phyloP scores from a whole-genome alignment of 208 protist species.

The Trichomonas vaginalis region DNA sequence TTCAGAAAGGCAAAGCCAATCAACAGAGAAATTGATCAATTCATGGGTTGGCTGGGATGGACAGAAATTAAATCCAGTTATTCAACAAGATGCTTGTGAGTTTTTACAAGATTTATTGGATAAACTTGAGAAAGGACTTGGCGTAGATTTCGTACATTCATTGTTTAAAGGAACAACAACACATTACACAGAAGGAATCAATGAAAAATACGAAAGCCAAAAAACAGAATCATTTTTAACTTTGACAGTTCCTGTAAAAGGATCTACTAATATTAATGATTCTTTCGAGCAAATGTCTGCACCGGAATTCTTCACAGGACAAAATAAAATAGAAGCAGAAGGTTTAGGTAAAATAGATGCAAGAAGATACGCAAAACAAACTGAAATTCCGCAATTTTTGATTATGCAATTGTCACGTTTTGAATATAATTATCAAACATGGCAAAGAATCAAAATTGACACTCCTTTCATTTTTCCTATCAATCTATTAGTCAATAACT shows the following conservation, averaged over 20 bases:
- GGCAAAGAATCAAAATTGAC: not conserved
- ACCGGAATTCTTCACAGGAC: not conserved
- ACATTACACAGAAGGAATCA: not conserved
- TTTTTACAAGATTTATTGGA: not conserved
- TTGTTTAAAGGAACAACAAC: not conserved
- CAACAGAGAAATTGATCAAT: not conserved
- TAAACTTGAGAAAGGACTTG: not conserved
- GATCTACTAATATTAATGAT: too few species aligned
- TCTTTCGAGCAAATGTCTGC: not conserved
- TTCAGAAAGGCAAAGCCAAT: not conserved
- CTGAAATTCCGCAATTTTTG: not conserved
- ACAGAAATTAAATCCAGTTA: not conserved
- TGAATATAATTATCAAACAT: not conserved
- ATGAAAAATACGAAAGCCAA: not conserved
- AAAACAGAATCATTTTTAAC: not conserved
- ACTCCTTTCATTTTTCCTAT: not conserved
- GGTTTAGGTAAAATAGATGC: not conserved
- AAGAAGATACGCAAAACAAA: not conserved
- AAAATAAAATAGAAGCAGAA: not conserved
- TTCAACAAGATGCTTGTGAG: conserved; percentile 14
- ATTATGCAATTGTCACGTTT: not conserved
- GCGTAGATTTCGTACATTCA: not conserved
- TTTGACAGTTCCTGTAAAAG: not conserved
- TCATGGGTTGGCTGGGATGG: not conserved
- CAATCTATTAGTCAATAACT: not conserved